Conservation (phyloP, 2,329 filamentous ascomycete species). For the Corynespora cassiicola region DNA sequence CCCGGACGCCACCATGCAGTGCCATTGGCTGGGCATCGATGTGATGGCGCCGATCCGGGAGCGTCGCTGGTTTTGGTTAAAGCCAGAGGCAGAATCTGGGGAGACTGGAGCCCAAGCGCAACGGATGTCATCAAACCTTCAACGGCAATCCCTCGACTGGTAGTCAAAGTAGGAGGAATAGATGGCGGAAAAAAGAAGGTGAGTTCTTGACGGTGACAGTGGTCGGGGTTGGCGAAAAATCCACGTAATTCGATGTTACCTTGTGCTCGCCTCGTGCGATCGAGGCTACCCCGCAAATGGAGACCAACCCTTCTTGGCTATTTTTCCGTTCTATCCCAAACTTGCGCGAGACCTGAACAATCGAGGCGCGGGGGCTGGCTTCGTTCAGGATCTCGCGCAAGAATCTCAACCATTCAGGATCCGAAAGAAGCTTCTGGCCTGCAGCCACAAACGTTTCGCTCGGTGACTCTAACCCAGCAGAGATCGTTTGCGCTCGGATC, state of each 20-base stretch:
- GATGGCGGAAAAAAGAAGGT: too few species aligned
- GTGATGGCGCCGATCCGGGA: slow-evolving; percentile 27
- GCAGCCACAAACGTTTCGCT: slow-evolving; percentile 19
- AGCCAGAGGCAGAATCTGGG: slow-evolving; percentile 28
- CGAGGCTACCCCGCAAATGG: slow-evolving; percentile 20
- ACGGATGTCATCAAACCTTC: too few species aligned
- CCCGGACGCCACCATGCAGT: slow-evolving; percentile 26
- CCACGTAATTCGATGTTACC: too few species aligned
- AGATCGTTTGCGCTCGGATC: too few species aligned
- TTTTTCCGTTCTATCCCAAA: slow-evolving; percentile 20
- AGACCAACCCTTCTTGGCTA: slow-evolving; percentile 26
- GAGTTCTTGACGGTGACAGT: too few species aligned
- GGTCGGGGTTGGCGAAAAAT: too few species aligned
- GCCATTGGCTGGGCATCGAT: slow-evolving; percentile 18
- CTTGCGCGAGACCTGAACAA: neutral
- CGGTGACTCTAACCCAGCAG: neutral
- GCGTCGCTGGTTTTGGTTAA: slow-evolving; percentile 22
- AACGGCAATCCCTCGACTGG: too few species aligned
- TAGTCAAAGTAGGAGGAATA: too few species aligned
- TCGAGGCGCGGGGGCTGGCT: slow-evolving; percentile 2
- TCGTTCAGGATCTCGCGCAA: slow-evolving; percentile 17
- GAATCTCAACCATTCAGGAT: slow-evolving; percentile 17
- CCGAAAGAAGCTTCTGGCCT: slow-evolving; percentile 17
- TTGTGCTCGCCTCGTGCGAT: slow-evolving; percentile 4
- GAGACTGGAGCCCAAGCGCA: too few species aligned